These are phyloP conservation scores for Ilyonectria robusta DNA, from an alignment of 2,329 filamentous ascomycete genomes.

Conservation along the genomic window DNA sequence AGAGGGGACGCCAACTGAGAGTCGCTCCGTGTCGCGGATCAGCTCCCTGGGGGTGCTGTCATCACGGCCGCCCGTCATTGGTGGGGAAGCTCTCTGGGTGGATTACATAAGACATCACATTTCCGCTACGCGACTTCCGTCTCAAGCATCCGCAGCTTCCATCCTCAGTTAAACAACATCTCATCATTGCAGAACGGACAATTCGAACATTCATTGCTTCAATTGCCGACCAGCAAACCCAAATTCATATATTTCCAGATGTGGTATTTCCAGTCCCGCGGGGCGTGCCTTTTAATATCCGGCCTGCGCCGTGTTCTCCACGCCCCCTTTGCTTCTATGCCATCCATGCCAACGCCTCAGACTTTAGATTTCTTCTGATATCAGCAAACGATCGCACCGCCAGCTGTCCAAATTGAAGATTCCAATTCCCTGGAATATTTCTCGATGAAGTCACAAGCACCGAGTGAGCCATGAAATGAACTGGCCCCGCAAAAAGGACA, in stretches of 20 bases:
- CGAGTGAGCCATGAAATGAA: background rate
- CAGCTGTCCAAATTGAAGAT: background rate
- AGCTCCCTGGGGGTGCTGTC: slow-evolving; percentile 31
- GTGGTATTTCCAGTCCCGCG: background rate
- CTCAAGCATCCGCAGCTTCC: background rate
- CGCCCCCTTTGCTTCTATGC: background rate
- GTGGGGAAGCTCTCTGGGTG: slow-evolving; percentile 5
- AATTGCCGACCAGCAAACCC: background rate
- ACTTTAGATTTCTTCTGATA: background rate
- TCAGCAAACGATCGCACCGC: background rate
- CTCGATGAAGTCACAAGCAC: background rate
- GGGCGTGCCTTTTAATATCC: background rate
- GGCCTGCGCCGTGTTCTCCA: background rate
- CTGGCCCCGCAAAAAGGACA: background rate
- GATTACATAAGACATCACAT: slow-evolving; percentile 17
- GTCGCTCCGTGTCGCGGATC: slow-evolving; percentile 33
- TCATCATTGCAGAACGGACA: background rate
- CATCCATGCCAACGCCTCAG: background rate
- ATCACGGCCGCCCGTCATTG: slow-evolving; percentile 21
- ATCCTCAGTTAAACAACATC: background rate
- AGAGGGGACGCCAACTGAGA: slow-evolving; percentile 32
- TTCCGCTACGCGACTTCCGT: background rate
- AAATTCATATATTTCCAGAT: background rate
- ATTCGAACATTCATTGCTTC: background rate
- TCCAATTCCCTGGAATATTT: background rate